Evolutionary conservation across 257 asterid species (phyloP).

Genomic region (Dorcoceras hygrometricum): DNA sequence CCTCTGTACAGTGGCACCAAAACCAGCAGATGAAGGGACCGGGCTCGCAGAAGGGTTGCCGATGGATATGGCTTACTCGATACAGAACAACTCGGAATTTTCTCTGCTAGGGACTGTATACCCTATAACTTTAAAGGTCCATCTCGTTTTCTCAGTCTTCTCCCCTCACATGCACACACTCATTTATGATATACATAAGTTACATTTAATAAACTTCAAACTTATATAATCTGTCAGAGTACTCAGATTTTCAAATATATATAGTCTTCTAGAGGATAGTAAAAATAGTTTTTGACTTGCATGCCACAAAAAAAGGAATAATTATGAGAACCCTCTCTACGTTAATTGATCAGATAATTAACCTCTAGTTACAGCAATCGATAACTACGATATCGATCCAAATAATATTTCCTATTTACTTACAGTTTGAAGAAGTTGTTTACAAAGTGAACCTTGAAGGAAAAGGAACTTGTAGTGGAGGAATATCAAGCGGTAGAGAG

Average conservation of each 20-base stretch:
- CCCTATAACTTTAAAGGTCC: constrained; percentile 76
- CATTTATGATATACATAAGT: too few relatives aligned
- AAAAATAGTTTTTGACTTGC: constrained; percentile 2
- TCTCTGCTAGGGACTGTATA: constrained; percentile 46
- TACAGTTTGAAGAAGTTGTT: constrained; percentile 89
- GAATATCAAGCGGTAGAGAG: constrained; percentile 40
- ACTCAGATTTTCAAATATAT: constrained; percentile 1
- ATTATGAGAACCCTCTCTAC: constrained; percentile 5
- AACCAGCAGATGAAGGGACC: constrained; percentile 44
- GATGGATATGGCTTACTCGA: constrained; percentile 35
- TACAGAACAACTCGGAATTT: constrained; percentile 42
- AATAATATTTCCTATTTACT: constrained; percentile 8
- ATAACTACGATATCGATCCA: constrained; percentile 8
- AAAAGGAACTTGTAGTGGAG: constrained; percentile 43
- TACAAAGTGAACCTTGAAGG: constrained; percentile 54
- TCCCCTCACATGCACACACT: constrained; percentile 15
- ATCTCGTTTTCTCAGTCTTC: constrained; percentile 23
- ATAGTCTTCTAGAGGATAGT: background rate
- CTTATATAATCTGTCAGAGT: background rate
- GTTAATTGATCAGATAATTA: constrained; percentile 14
- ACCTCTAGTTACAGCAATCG: constrained; percentile 15
- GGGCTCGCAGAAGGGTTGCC: constrained; percentile 39
- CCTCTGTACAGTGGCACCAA: constrained; percentile 53
- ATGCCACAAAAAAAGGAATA: background rate
- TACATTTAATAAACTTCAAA: too few relatives aligned